Base-by-base conservation (phyloP, 805 yeast species). In the Hanseniaspora mollemarum region DNA sequence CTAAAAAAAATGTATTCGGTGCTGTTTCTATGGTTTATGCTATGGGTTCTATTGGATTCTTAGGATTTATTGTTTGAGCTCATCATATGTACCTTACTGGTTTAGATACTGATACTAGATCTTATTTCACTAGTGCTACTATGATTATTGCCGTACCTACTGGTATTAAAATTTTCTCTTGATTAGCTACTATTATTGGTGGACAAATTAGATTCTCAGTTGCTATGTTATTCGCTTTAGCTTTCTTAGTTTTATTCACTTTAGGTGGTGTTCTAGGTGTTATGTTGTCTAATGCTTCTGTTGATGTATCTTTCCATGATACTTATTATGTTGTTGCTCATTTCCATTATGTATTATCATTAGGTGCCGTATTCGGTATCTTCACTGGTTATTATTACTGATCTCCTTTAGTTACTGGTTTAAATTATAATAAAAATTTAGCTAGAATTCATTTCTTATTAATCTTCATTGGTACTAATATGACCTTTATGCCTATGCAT, bases 11-110 rank as follows among this genome's bases (percentile, higher is more conserved):
- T 15, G 53, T 57, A 29, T 57, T 56, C 37, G 58, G 59, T 22
- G 45, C 40, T 19, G 51, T 53, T 28, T 46, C 53, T 35, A 57
- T 57, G 59, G 53, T 57, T 19, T 57, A 57, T 52, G 59, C 59
- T 43, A 56, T 56, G 57, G 58, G 48, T 15, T 43, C 53, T 44
- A 56, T 56, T 36, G 58, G 55, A 16, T 51, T 55, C 49, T 54
- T 56, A 52, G 59, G 59, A 41, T 56, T 54, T 46, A 50, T 54
- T 43, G 58, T 57, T 21, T 55, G 58, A 55, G 36, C 37, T n/a
- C 62, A 60, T 26, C 63, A 60, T 54, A 59, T 60, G 63, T 60
- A 55, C 44, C 54, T 54, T 35, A 61, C 59, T 44, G 63, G 63
- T 26, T 56, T 60, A 56, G 62, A 60, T 55, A 56, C 55, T 28